Conservation (phyloP, 1,284 basidiomycete species). For the Phlebopus sp. region DNA sequence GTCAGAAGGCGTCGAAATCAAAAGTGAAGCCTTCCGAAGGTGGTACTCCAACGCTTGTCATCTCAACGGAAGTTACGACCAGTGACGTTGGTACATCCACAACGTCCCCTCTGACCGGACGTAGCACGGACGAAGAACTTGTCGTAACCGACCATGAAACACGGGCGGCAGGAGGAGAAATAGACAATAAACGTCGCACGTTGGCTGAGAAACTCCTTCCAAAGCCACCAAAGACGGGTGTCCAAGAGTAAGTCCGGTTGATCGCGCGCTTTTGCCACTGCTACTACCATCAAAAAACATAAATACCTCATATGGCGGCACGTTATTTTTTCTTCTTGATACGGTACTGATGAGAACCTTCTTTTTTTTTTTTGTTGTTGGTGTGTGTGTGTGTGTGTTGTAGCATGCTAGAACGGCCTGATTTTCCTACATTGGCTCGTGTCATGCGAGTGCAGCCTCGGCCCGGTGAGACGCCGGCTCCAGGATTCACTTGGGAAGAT, state of each 20-base stretch:
- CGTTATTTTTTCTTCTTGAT: background rate
- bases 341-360: background rate
- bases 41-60: conserved; percentile 9
- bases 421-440: conserved; percentile 52
- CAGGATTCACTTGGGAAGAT: conserved; percentile 70
- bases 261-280: background rate
- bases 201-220: conserved; percentile 59
- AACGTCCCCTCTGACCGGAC: conserved; percentile 51
- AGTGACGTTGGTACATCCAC: conserved; percentile 52
- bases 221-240: conserved; percentile 57
- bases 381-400: conserved; percentile 1
- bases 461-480: conserved; percentile 53
- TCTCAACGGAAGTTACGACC: conserved; percentile 37
- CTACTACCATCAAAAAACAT: no score
- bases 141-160: conserved; percentile 9
- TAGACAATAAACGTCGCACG: conserved; percentile 37
- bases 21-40: conserved; percentile 11
- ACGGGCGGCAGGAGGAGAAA: conserved; percentile 28
- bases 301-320: background rate
- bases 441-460: conserved; percentile 62
- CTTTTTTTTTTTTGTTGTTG: conserved; percentile 11
- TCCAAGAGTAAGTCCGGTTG: conserved; percentile 49
- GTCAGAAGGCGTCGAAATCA: conserved; percentile 8
- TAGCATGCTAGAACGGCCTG: conserved; percentile 62
- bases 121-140: conserved; percentile 35